These are phyloP conservation scores for Sporisorium graminicola DNA, from an alignment of 1,284 basidiomycete genomes.

Conservation along the genomic window DNA sequence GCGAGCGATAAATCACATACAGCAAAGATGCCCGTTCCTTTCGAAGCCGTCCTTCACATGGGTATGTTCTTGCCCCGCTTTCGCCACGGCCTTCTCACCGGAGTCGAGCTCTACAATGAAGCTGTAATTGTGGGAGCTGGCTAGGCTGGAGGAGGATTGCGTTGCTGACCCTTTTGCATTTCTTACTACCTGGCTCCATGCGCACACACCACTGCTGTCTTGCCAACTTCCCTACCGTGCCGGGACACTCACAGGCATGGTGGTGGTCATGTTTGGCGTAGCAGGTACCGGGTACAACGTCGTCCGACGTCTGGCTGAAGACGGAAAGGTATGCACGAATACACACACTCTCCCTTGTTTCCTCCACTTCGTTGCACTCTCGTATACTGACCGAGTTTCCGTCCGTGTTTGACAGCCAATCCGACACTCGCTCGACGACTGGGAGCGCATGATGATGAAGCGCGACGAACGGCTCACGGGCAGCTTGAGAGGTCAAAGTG, in stretches of 20 bases:
- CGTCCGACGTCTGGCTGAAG: constrained; percentile 63
- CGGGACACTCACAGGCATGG: constrained; percentile 41
- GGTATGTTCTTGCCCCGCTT: constrained; percentile 26
- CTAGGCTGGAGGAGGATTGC: neutral
- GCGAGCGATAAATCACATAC: neutral
- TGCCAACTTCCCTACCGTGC: neutral
- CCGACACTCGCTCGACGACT: constrained; percentile 67
- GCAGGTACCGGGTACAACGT: constrained; percentile 68
- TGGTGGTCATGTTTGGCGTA: constrained; percentile 68
- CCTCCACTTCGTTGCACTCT: neutral
- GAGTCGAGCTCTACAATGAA: neutral
- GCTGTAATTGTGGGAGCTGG: no score
- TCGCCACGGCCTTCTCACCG: neutral
- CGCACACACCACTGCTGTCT: neutral
- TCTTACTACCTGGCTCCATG: no score
- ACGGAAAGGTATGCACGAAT: constrained; percentile 61
- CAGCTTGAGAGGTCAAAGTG: constrained; percentile 64
- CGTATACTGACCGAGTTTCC: neutral
- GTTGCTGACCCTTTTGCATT: neutral
- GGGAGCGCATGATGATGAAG: constrained; percentile 69
- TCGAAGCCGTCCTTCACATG: constrained; percentile 68
- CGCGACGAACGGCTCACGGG: constrained; percentile 68
- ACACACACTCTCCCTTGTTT: neutral
- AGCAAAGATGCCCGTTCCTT: constrained; percentile 68
- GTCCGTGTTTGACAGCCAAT: constrained; percentile 48